Evolutionary conservation across 148 eudicot genomes (phyloP).

Genomic region (Spergularia bocconei): DNA sequence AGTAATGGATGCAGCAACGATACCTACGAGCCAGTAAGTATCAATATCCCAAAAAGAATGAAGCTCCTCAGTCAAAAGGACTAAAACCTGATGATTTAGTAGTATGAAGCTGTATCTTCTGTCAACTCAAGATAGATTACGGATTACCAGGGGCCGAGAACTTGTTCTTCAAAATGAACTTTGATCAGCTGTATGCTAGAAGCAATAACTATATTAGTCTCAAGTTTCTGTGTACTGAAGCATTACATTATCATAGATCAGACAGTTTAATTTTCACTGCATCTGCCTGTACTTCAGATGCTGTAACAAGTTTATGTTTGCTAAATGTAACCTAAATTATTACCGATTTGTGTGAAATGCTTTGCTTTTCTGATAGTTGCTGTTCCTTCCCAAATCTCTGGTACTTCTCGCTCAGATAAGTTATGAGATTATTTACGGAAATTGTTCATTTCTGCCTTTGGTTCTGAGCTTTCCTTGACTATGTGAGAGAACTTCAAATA

Average conservation of each 20-base stretch:
- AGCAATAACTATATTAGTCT: neutral
- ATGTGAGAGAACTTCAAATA: too few relatives aligned
- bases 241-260: neutral
- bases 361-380: neutral
- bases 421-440: too few relatives aligned
- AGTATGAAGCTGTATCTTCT: too few relatives aligned
- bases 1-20: too few relatives aligned
- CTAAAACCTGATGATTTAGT: too few relatives aligned
- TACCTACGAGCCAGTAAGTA: too few relatives aligned
- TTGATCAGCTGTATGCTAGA: neutral
- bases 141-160: neutral
- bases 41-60: too few relatives aligned
- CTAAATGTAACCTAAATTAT: slow-evolving; percentile 3
- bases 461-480: too few relatives aligned
- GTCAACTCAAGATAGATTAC: too few relatives aligned
- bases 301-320: neutral
- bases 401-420: too few relatives aligned
- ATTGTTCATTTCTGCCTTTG: too few relatives aligned
- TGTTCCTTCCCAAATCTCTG: neutral
- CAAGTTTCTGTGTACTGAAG: neutral
- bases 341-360: slow-evolving; percentile 10
- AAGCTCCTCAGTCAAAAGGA: too few relatives aligned
- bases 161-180: neutral
- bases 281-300: neutral
- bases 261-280: neutral